Base-by-base conservation (phyloP, 768 basidiomycete species). In the Coprinopsis marcescibilis region DNA sequence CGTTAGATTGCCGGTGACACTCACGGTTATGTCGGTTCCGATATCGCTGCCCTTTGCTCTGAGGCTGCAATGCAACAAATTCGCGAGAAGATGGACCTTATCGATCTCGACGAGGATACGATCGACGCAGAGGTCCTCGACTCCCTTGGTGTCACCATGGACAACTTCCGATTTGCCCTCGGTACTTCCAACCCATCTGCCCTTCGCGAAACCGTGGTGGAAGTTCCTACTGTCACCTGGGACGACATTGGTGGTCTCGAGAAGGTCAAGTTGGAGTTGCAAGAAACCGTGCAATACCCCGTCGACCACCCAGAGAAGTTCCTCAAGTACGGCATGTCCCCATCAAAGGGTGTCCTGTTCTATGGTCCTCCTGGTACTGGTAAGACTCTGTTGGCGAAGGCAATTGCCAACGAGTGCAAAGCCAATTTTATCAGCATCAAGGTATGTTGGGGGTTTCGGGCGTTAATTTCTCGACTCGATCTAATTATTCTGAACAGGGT, bases 31-130 rank as follows among this genome's bases (percentile, higher is more conserved):
- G 96, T 99, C 57, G 96, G 96, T 64, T 96, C 96, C 29, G 96
- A 99, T 75, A 64, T 99, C 48, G 96, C 96, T 20, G 89, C 96
- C 10, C 78, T 99, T 42, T 99, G 96, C 66, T 98, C 96, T 2
- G 96, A 99, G 65, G 96, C 96, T 46, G 96, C 96, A 37, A 99
- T 99, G 96, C 96, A 99, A 72, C 96, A 99, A 65, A 99, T 99
- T 54, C 89, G 96, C 64, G 96, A 99, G 72, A 99, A 99, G 81
- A 98, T 99, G 95, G 94, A 97, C 56, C 70, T 92, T 55, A 92
- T 95, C 53, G 92, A 94, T 64, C 78, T 95, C 24, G 91, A 93
- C 52, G 90, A 95, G 66, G 96, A 99, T 61, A 97, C 95, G 41
- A 99, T 99, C 60, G 96, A 99, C 59, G 96, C 96, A 6, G 96